These are phyloP conservation scores for Chaetomium sp. DNA, from an alignment of 2,329 filamentous ascomycete genomes.

Conservation along the genomic window DNA sequence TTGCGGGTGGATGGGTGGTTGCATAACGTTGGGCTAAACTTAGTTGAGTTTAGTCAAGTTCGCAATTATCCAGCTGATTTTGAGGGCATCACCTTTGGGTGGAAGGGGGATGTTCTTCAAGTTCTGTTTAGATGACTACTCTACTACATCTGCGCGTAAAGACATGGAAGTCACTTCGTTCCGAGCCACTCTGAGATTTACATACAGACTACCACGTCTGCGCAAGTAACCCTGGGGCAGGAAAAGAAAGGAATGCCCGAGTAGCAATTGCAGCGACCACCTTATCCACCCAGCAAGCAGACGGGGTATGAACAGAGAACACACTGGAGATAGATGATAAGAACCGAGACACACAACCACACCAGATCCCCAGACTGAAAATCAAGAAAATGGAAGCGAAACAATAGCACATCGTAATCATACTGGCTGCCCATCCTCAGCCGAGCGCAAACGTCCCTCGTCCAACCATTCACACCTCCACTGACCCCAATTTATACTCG, in stretches of 20 bases:
- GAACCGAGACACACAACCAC: not conserved
- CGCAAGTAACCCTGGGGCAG: not conserved
- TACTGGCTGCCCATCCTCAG: not conserved
- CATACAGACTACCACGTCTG: not conserved
- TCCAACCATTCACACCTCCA: not conserved
- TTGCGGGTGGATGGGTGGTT: conserved; percentile 3
- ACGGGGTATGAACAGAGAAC: conserved; percentile 9
- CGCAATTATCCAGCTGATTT: too few relatives aligned
- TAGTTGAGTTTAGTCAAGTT: not conserved
- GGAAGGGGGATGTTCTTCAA: not conserved
- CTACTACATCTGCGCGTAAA: not conserved
- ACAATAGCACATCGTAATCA: not conserved
- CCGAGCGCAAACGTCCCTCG: not conserved
- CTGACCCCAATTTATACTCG: not conserved
- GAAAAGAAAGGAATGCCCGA: not conserved
- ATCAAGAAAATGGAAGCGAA: not conserved
- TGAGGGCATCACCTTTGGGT: not conserved
- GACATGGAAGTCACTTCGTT: not conserved
- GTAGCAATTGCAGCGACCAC: not conserved
- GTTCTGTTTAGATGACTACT: not conserved
- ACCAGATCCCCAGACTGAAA: not conserved
- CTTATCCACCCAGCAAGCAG: not conserved
- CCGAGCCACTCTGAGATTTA: not conserved
- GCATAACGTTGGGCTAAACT: conserved; percentile 4
- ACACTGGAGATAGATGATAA: not conserved